Base-by-base conservation (phyloP, 345 rosid genomes). In the Orychophragmus violaceus region DNA sequence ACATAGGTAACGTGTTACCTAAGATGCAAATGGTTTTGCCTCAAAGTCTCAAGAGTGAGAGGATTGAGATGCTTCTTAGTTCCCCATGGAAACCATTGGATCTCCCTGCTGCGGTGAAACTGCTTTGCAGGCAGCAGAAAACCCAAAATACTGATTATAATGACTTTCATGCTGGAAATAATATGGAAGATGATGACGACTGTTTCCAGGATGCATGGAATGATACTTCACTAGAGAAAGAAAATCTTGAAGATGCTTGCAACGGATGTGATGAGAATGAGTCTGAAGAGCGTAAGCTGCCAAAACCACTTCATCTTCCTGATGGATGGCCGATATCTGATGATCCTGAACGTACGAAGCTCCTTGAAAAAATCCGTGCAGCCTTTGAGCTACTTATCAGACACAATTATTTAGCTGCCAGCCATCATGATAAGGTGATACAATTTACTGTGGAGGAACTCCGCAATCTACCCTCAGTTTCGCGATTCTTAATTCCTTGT, bases 41-140 rank as follows among this genome's bases (percentile, higher is more conserved):
- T 16, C 90, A 82, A 66, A 76, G 78, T 76, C 62, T 86, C 59
- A 85, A 88, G 33, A 77, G 30, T 66, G 87, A 85, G 66, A 87
- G 92, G 87, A 76, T 63, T 70, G 93, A 88, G 52, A 82, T 85
- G 95, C 83, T 90, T 66, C 76, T 81, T 42, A 87, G 66, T 55
- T 79, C 77, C 64, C 76, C 88, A 70, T 94, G 97, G 99, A 87
- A 85, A 76, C 97, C 99, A 5, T 56, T 90, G 61, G 99, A 94
- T 82, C 68, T 87, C 68, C 78, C 83, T 58, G 85, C 88, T 28
- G 78, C 86, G 0, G 62, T 73, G 64, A 80, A 85, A 72, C 72
- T 94, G 83, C 79, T 83, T 37, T 76, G 74, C 42, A 76, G 69
- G 70, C 74, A 65, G 80, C 79, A 74, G 54, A 81, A 81, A 71